Base-by-base conservation (phyloP, 1,284 basidiomycete genomes). In the Pascua guehoae region DNA sequence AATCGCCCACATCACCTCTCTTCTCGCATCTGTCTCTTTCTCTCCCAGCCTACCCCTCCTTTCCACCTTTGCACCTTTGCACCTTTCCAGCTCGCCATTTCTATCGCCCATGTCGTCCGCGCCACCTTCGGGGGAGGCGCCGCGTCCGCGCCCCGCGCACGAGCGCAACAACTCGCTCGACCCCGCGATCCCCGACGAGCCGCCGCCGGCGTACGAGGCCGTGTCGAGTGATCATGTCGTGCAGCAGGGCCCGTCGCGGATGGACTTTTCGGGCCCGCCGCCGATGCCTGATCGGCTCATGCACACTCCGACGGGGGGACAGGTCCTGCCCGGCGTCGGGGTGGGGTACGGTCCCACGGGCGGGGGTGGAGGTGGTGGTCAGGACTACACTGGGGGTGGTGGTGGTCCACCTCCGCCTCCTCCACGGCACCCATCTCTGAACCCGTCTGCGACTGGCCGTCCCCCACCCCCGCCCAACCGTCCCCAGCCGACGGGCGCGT, bases 181-280 rank as follows among this genome's bases (percentile, higher is more conserved):
- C 52, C 12, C 41, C 14, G 56, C 41, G 2, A 56, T 71, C 39
- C 65, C 65, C 1, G 66, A 70, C 32, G 71, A 73, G 16, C 64
- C 71, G 9, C 72, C 72, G 16, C 72, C 72, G 16, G 66, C 72
- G 3, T 73, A 73, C 47, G 58, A 62, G 12, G 41, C 65, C 15
- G 49, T 58, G 4, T 60, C 71, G 5, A 46, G 32, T 12, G 60
- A 55, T 47, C 60, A 62, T 11, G 59, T 63, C 2, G 24, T 77
- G 11, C 55, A 60, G 8, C 50, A 66, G 4, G 75, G 75, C 10
- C 75, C 75, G 9, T 32, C 50, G 15, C 58, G 67, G 5, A 70
- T 72, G 66, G 73, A 75, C 55, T 77, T 75, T 49, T 70, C 67
- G 0, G 75, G 75, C 14, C 74, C 75, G 8, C 75, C 75, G 14